A percentile compares a stretch with the other conserved stretches of the same genome.
phyloP scores from a whole-genome alignment of 2,329 filamentous ascomycete species.

The Aspergillus sp. region DNA sequence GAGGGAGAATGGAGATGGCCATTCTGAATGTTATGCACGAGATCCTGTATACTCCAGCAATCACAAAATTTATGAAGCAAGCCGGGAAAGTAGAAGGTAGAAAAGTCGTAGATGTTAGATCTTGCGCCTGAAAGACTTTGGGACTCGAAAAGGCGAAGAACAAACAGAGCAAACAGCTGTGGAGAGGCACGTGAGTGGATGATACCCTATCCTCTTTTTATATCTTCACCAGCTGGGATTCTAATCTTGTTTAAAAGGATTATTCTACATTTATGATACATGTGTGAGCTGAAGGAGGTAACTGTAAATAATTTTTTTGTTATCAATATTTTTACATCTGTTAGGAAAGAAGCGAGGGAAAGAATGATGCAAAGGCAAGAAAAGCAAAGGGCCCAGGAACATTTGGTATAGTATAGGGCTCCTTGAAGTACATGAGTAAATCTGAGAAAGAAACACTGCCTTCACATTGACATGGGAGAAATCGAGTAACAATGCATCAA shows the following conservation, averaged over 20 bases:
- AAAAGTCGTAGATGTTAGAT: neutral
- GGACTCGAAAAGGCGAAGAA: slow-evolving; percentile 9
- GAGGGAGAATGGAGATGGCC: slow-evolving; percentile 57
- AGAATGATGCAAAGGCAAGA: slow-evolving; percentile 29
- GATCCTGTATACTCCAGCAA: neutral
- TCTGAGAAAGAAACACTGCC: too few species aligned
- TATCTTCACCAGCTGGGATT: too few species aligned
- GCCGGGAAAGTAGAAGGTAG: slow-evolving; percentile 1
- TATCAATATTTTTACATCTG: slow-evolving; percentile 28
- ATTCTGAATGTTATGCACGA: slow-evolving; percentile 29
- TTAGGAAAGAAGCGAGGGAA: slow-evolving; percentile 57
- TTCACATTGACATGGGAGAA: too few species aligned
- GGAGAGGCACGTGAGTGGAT: neutral
- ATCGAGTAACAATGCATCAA: too few species aligned
- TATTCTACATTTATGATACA: too few species aligned
- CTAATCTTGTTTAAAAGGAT: too few species aligned
- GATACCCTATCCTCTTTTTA: neutral
- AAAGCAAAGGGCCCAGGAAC: slow-evolving; percentile 11
- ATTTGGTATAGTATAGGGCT: too few species aligned
- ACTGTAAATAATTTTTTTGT: too few species aligned
- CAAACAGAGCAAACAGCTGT: neutral
- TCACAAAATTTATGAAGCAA: too few species aligned
- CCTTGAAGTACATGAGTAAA: too few species aligned
- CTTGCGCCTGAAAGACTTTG: slow-evolving; percentile 4
- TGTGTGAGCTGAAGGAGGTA: too few species aligned